Conservation (phyloP, 331 rosid genomes). For the Cydonia oblonga region DNA sequence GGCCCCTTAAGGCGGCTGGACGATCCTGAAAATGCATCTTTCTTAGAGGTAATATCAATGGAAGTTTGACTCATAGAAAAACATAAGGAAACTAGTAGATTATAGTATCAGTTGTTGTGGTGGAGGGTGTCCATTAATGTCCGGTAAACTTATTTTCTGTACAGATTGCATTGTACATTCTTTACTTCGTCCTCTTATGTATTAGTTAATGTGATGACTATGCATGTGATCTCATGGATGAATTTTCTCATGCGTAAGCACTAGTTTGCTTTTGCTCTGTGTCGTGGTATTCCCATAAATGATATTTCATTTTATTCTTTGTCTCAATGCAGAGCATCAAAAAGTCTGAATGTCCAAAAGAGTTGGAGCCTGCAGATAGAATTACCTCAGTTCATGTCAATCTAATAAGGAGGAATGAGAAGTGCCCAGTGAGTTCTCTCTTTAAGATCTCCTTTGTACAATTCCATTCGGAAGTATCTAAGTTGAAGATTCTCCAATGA, state of each 20-base stretch:
- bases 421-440: slow-evolving; percentile 58
- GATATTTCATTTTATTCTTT: slow-evolving; percentile 10
- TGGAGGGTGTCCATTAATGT: neutral
- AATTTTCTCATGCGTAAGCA: neutral
- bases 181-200: neutral
- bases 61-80: neutral
- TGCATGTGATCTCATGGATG: neutral
- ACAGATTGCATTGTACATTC: neutral
- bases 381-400: slow-evolving; percentile 70
- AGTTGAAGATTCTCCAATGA: neutral
- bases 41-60: slow-evolving; percentile 59
- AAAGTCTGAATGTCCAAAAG: slow-evolving; percentile 85
- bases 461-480: neutral
- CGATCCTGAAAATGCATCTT: slow-evolving; percentile 87
- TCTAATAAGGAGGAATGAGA: slow-evolving; percentile 71
- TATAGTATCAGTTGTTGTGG: neutral
- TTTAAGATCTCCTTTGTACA: slow-evolving; percentile 2
- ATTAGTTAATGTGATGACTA: neutral
- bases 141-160: neutral
- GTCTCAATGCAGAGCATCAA: slow-evolving; percentile 63
- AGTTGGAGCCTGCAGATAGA: slow-evolving; percentile 81
- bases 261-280: neutral
- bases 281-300: neutral
- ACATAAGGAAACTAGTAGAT: neutral
- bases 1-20: slow-evolving; percentile 96